These are phyloP conservation scores for Sanghuangporus baumii DNA, from an alignment of 1,284 basidiomycete species.

Conservation along the genomic window DNA sequence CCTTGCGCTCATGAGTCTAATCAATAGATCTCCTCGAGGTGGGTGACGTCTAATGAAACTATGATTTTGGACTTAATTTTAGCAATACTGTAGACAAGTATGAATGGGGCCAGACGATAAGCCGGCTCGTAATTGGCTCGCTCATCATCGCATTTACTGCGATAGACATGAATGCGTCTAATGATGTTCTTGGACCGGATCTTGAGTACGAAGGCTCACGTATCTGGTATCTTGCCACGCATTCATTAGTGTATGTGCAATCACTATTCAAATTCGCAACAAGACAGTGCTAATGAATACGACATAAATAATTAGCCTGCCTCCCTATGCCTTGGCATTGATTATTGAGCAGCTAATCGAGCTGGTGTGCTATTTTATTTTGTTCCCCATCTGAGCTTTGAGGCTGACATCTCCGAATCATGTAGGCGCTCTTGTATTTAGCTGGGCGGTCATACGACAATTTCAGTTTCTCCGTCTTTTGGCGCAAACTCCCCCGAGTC, in stretches of 20 bases:
- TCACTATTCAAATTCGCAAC: background rate
- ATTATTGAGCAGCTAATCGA: slow-evolving; percentile 11
- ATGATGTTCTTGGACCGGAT: slow-evolving; percentile 3
- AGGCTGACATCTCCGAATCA: background rate
- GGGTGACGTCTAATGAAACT: background rate
- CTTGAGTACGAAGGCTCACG: slow-evolving; percentile 10
- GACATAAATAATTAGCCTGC: background rate
- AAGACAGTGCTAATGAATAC: background rate
- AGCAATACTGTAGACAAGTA: slow-evolving; percentile 7
- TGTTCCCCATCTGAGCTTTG: background rate
- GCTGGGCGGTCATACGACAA: slow-evolving; percentile 12
- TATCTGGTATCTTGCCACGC: slow-evolving; percentile 15
- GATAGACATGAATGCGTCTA: slow-evolving; percentile 8
- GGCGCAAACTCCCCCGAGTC: background rate
- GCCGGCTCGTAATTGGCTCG: slow-evolving; percentile 11
- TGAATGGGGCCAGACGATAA: slow-evolving; percentile 17
- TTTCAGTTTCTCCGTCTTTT: background rate
- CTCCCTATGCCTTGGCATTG: slow-evolving; percentile 10
- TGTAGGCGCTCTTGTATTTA: slow-evolving; percentile 5
- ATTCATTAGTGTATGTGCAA: slow-evolving; percentile 11
- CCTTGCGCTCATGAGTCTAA: slow-evolving; percentile 6
- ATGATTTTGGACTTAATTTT: background rate
- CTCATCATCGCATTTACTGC: slow-evolving; percentile 10
- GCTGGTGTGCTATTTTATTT: background rate
- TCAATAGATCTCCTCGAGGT: slow-evolving; percentile 8